Evolutionary conservation across 2,329 filamentous ascomycete genomes (phyloP), one percentile per base, ranked within the genome.

Genomic region (Xylaria sp.): DNA sequence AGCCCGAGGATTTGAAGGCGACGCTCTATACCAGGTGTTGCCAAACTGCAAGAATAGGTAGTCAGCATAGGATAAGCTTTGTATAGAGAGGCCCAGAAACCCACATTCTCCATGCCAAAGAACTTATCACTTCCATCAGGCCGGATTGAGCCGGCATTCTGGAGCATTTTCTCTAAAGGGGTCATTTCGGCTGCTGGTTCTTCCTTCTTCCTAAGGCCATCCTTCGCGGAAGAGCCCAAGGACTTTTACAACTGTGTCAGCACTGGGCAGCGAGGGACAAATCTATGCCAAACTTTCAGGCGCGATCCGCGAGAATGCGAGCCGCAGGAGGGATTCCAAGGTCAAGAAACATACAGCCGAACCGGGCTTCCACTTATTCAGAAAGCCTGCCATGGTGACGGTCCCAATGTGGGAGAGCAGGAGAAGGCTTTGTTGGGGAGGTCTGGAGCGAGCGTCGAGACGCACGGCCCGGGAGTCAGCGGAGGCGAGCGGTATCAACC

Each of bases 61-160:
- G 77, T 85, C 74, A 85, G 83, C 73, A 71, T 59, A 45, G 50
- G 44, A 61, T 63, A 29, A 60, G 50, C 55, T 49, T 49, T n/a
- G 57, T 20, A 44, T 22, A 51, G 33, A 57, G 67, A 69, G 51
- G 39, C 25, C 38, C 17, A 50, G 61, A 68, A 62, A 68, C 70
- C 81, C 85, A 98, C 95, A 82, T 99, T 99, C 81, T 99, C 96
- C 79, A 98, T 91, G 17, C 96, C 96, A 81, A 96, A 98, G 83
- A 97, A 99, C 83, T 97, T 97, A 83, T 98, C 96, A 78, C 92
- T 97, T 61, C 96, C 96, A 80, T 98, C 94, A 72, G 87, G 84
- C 75, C 93, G 89, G 72, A 96, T 82, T 2, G 94, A 89, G 3
- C 94, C 94, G 66, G 92, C 89, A 79, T 93, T 91, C 73, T 89